These are phyloP conservation scores for Ilex paraguariensis DNA, from an alignment of 305 asterid species.

Conservation along the genomic window DNA sequence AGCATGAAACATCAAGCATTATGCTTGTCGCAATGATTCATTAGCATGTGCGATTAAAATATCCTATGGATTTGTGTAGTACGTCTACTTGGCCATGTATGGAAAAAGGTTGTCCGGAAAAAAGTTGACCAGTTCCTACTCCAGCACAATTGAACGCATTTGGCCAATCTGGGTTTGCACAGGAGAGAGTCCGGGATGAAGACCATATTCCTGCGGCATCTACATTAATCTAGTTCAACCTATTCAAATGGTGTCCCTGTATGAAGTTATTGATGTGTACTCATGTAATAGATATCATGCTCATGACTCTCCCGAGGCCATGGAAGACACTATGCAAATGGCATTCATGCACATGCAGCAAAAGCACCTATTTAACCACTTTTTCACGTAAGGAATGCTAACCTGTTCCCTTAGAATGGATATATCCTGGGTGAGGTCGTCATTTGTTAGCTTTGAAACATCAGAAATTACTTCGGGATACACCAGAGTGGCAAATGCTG, in stretches of 20 bases:
- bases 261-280: neutral
- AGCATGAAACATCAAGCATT: neutral
- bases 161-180: neutral
- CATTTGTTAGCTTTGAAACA: slow-evolving; percentile 34
- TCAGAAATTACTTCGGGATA: slow-evolving; percentile 32
- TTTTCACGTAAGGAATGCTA: slow-evolving; percentile 2
- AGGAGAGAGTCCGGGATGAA: neutral
- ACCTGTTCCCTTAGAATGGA: slow-evolving; percentile 59
- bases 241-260: neutral
- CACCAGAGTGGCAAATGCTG: slow-evolving; percentile 28
- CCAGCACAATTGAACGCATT: neutral
- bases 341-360: neutral
- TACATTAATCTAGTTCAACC: neutral
- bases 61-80: too few relatives aligned
- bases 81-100: neutral
- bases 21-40: too few relatives aligned
- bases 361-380: neutral
- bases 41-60: neutral
- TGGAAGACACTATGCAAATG: neutral
- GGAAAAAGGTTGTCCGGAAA: neutral
- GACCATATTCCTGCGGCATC: neutral
- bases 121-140: neutral
- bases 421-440: slow-evolving; percentile 40
- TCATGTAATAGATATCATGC: neutral
- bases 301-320: neutral